Base-by-base conservation (phyloP, 306 rosid genomes). In the Prosopis cineraria region DNA sequence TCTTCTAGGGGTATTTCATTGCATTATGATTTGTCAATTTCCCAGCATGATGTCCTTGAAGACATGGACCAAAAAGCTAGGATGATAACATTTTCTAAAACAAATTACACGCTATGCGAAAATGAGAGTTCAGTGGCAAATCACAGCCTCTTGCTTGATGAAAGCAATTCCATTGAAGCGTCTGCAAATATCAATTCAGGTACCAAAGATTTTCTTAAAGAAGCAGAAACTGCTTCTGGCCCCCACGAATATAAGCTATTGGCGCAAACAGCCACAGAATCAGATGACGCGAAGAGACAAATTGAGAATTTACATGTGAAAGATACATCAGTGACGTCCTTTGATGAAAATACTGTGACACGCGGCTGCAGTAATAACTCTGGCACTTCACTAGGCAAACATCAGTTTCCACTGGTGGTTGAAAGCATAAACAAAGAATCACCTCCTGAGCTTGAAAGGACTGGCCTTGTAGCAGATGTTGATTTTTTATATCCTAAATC, bases 401-500 rank as follows among this genome's bases (percentile, higher is more conserved):
- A 72, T 30, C 81, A 70, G 64, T 53, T 72, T 74, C 34, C 44
- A 31, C 58, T 74, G 48, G 76, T 33, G 37, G 81, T 34, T 50
- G 75, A 69, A 60, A 70, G 76, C 59, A 24, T 24, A 34, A 75
- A 74, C 70, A 81, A 77, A 52, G 79, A 74, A 77, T 79, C 68
- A 56, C 80, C 47, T 47, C 64, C 71, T n/a, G 85, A 77, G 68
- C 56, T 80, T 82, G 89, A 75, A 76, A 76, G 74, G 24, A 33
- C 78, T 53, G 56, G 44, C 70, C 67, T 67, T 72, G 79, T 73
- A 60, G 81, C 5, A 48, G 78, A 74, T 65, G 72, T 34, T 59
- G 82, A 72, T 78, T 76, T 78, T 63, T 72, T 29, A 68, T 36
- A 70, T 29, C 53, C 52, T 71, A 36, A 68, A 70, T 73, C 70